These are phyloP conservation scores for Breviolum minutum DNA, from an alignment of 73 alveolate species.

Conservation along the genomic window DNA sequence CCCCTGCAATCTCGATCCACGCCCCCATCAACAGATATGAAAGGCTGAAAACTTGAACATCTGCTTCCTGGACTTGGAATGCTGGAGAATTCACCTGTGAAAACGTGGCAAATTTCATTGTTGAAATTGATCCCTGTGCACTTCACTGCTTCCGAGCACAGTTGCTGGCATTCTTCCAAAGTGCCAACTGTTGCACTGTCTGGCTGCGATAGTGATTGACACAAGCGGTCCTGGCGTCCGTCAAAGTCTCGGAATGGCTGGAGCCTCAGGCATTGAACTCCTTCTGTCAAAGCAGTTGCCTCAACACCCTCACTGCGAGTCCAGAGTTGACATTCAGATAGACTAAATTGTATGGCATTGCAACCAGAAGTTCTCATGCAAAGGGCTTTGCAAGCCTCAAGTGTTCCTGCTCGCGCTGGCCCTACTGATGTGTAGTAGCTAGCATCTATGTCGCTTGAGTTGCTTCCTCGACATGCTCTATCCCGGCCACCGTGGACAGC, in stretches of 20 bases:
- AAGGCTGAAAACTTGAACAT: conserved; percentile 33
- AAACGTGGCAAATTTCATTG: neutral
- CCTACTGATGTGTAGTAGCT: conserved; percentile 54
- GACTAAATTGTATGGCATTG: conserved; percentile 26
- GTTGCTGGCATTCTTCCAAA: neutral
- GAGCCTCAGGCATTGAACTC: conserved; percentile 16
- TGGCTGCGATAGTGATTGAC: neutral
- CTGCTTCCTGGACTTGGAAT: neutral
- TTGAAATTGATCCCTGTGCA: conserved; percentile 53
- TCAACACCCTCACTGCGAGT: conserved; percentile 6
- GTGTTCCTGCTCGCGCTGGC: conserved; percentile 22
- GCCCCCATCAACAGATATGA: conserved; percentile 58
- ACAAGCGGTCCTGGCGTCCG: conserved; percentile 45
- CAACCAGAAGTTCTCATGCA: conserved; percentile 50
- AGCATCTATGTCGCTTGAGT: neutral
- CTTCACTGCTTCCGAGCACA: neutral
- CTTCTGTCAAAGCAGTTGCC: conserved; percentile 10
- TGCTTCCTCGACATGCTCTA: conserved; percentile 55
- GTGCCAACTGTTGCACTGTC: neutral
- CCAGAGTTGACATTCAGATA: conserved; percentile 36
- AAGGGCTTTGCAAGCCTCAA: conserved; percentile 52
- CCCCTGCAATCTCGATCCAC: conserved; percentile 57
- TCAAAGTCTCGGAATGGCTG: conserved; percentile 54
- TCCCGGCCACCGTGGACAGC: conserved; percentile 15
- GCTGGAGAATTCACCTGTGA: conserved; percentile 52